Evolutionary conservation across 2,329 filamentous ascomycete species (phyloP).

Genomic region (Bipolaris cookei): DNA sequence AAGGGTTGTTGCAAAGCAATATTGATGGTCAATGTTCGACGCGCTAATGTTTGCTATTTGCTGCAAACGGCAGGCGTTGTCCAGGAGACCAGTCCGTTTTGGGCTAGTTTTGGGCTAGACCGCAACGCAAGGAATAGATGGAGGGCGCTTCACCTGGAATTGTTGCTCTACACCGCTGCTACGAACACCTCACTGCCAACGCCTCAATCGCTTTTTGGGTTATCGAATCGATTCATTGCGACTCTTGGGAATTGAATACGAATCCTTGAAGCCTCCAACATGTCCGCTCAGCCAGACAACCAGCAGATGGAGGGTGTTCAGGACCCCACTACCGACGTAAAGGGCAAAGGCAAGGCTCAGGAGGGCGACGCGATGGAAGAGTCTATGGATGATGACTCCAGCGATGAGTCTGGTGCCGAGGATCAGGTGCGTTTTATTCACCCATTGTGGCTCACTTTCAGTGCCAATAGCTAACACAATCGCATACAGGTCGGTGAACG

Average conservation of each 20-base stretch:
- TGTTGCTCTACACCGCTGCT: constrained; percentile 29
- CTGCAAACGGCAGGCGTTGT: constrained; percentile 17
- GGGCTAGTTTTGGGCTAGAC: constrained; percentile 8
- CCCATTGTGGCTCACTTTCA: background rate
- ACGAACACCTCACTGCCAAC: constrained; percentile 28
- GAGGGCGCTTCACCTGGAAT: constrained; percentile 29
- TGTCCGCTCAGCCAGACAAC: constrained; percentile 45
- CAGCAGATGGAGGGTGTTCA: constrained; percentile 49
- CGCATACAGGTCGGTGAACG: constrained; percentile 42
- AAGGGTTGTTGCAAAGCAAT: background rate
- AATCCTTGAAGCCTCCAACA: constrained; percentile 20
- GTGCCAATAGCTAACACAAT: constrained; percentile 37
- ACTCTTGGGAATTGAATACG: constrained; percentile 6
- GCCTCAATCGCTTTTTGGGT: constrained; percentile 19
- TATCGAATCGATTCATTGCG: background rate
- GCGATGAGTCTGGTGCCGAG: constrained; percentile 71
- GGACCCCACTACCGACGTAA: constrained; percentile 60
- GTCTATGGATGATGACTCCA: constrained; percentile 71
- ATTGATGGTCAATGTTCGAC: constrained; percentile 7
- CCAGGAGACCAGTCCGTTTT: constrained; percentile 8
- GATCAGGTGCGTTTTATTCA: constrained; percentile 57
- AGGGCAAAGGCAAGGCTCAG: constrained; percentile 87
- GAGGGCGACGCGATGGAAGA: constrained; percentile 72
- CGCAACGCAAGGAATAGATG: constrained; percentile 20
- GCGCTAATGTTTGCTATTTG: constrained; percentile 25